Evolutionary conservation across 257 asterid species (phyloP), one percentile per base, ranked within the genome.

Genomic region (Solanum etuberosum): DNA sequence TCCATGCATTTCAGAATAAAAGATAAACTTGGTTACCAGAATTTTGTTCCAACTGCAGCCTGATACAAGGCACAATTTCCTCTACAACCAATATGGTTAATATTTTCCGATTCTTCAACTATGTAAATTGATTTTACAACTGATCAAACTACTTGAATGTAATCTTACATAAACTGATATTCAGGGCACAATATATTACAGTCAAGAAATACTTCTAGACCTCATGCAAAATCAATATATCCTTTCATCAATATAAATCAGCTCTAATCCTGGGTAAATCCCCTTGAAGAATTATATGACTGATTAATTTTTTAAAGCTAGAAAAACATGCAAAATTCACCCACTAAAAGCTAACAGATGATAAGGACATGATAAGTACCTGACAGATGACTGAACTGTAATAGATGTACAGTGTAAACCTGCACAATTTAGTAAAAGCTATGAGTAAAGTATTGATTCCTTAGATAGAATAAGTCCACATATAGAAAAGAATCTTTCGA

Each of bases 301-400:
- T 27, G 65, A 80, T 80, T 80, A 27, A 80, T 27, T 27, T 54
- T 29, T 27, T 29, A 43, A 80, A 80, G 65, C 84, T 40, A 61
- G 7, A 5, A 46, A 80, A 42, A 43, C 9, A 20, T 27, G 63
- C 84, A 43, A 80, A 43, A 15, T 46, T 65, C 65, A 43, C 34
- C 67, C 67, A 16, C 40, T 29, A 80, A 80, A 80, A 46, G 38
- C 65, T 80, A 25, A 38, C 32, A 77, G 59, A 77, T 77, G 83
- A 42, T 77, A 77, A 38, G 35, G 34, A 77, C 84, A 43, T 27
- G 38, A 78, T 34, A 80, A 46, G 73, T 92, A 93, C 96, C 96
- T 94, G 96, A 91, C 89, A 86, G 87, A 94, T 74, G 89, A 92
- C 86, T 87, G 96, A 91, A 86, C 90, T 77, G 90, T 88, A 59